Percentiles rank a stretch among this genome's conserved stretches.
These are phyloP conservation scores for Monascus ruber DNA, from an alignment of 2,329 filamentous ascomycete species.

Conservation along the genomic window DNA sequence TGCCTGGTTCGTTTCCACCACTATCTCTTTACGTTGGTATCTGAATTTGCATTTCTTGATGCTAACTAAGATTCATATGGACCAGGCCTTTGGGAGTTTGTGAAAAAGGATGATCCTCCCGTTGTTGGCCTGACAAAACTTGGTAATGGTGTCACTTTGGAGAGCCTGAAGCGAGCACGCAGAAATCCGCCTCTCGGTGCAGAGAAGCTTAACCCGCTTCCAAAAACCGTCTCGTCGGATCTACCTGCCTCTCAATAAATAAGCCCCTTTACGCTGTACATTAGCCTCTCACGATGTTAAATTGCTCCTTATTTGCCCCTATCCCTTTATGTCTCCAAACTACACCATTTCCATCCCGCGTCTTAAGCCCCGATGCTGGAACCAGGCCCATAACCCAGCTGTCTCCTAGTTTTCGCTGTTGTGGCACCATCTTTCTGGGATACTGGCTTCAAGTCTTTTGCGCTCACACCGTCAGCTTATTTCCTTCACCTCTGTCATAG, in stretches of 20 bases:
- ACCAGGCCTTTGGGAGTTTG: conserved; percentile 64
- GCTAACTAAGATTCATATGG: not conserved
- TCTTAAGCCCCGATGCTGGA: conserved; percentile 43
- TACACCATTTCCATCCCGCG: conserved; percentile 5
- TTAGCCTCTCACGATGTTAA: not conserved
- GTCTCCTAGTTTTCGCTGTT: conserved; percentile 33
- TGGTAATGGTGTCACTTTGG: conserved; percentile 65
- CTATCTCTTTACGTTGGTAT: not conserved
- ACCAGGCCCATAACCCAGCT: conserved; percentile 45
- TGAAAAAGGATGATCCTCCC: conserved; percentile 79
- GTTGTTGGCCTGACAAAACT: conserved; percentile 90
- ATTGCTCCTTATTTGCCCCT: conserved; percentile 1
- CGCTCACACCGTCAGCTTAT: conserved; percentile 32
- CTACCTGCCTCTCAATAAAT: conserved; percentile 25
- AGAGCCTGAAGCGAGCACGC: conserved; percentile 71
- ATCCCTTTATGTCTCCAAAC: conserved; percentile 4
- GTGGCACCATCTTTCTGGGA: conserved; percentile 28
- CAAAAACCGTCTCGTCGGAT: conserved; percentile 24
- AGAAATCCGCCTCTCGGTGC: conserved; percentile 45
- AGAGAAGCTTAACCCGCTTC: conserved; percentile 16
- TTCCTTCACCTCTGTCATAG: conserved; percentile 11
- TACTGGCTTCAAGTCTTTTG: conserved; percentile 24
- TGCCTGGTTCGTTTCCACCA: conserved; percentile 57
- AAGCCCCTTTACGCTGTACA: not conserved
- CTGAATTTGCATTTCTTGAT: too few species aligned